Conservation (phyloP, 768 basidiomycete genomes). For the Imleria badia region DNA sequence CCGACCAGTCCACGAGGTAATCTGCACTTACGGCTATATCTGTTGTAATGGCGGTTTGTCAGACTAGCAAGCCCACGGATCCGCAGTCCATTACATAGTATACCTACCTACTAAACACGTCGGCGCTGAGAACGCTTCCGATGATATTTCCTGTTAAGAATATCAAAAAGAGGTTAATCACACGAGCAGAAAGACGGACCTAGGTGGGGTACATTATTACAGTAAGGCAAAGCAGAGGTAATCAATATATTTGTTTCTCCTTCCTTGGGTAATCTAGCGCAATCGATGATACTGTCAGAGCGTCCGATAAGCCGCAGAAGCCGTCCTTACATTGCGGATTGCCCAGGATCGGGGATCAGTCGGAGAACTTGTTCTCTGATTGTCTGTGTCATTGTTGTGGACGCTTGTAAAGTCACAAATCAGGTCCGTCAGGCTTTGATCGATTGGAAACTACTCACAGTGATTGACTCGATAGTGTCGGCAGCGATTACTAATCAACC, state of each 20-base stretch:
- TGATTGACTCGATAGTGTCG: neutral
- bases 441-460: slow-evolving; percentile 3
- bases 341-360: slow-evolving; percentile 51
- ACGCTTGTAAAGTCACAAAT: neutral
- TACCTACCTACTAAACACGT: slow-evolving; percentile 90
- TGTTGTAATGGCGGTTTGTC: slow-evolving; percentile 22
- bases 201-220: slow-evolving; percentile 96
- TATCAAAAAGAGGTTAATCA: slow-evolving; percentile 4
- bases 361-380: slow-evolving; percentile 55
- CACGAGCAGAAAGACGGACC: slow-evolving; percentile 46
- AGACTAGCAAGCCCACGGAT: neutral
- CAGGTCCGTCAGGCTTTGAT: neutral
- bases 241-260: slow-evolving; percentile 89
- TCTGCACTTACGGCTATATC: slow-evolving; percentile 57
- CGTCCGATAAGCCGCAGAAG: neutral
- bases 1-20: neutral
- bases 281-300: neutral
- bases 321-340: slow-evolving; percentile 43
- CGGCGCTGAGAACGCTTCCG: slow-evolving; percentile 94
- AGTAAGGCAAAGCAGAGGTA: slow-evolving; percentile 94
- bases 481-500: slow-evolving; percentile 16
- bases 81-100: neutral
- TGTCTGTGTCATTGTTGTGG: slow-evolving; percentile 50
- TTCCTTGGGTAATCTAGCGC: slow-evolving; percentile 65
- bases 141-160: slow-evolving; percentile 72